Evolutionary conservation across 192 early-diverging fungal species (phyloP).

Genomic region (Pilaira anomala): DNA sequence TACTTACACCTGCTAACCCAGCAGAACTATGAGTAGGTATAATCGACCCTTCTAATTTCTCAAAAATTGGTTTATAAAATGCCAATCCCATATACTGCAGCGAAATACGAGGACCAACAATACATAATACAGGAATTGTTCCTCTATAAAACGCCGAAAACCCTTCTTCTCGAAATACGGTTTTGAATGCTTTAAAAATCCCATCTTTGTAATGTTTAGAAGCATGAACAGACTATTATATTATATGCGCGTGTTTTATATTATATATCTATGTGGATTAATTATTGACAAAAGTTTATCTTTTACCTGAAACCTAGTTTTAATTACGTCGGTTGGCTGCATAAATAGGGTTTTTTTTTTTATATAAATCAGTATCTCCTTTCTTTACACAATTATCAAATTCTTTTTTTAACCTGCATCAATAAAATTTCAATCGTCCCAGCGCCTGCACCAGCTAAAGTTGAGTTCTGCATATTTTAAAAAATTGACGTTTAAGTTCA

Average conservation of each 20-base stretch:
- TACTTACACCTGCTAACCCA: conserved; percentile 38
- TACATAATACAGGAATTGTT: conserved; percentile 40
- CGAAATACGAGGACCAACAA: conserved; percentile 42
- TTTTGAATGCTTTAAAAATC: conserved; percentile 30
- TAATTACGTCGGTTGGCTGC: conserved; percentile 46
- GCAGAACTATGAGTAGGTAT: conserved; percentile 39
- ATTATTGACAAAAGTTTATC: neutral
- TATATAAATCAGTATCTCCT: too few relatives aligned
- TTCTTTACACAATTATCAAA: too few relatives aligned
- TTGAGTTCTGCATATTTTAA: conserved; percentile 30
- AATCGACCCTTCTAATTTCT: conserved; percentile 35
- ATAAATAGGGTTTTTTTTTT: too few relatives aligned
- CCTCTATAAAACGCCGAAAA: conserved; percentile 42
- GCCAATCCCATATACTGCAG: conserved; percentile 43
- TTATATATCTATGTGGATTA: neutral
- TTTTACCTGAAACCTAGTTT: conserved; percentile 42
- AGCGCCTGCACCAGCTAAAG: conserved; percentile 41
- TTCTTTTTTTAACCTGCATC: conserved; percentile 39
- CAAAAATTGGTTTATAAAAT: conserved; percentile 45
- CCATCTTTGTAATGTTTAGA: conserved; percentile 34
- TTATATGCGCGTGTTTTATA: neutral
- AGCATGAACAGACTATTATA: conserved; percentile 35
- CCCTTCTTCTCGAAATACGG: conserved; percentile 35
- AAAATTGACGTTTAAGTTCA: too few relatives aligned
- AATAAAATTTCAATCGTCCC: conserved; percentile 39